Evolutionary conservation across 1,139 yeast species (phyloP).

Genomic region (Magnusiomyces clavatus): DNA sequence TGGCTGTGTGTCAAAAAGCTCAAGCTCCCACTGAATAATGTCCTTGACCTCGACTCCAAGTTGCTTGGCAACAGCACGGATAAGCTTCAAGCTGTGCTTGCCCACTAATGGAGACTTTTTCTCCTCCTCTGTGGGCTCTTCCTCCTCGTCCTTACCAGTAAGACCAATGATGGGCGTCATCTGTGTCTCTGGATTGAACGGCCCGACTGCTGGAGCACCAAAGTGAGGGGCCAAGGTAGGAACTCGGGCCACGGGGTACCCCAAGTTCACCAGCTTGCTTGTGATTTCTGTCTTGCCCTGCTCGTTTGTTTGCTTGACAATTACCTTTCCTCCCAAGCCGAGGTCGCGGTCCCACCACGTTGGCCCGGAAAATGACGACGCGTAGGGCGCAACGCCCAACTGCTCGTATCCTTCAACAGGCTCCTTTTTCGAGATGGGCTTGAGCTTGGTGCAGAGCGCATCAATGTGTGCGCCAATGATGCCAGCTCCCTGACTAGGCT

Average conservation of each 20-base stretch:
- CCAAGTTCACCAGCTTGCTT: constrained; percentile 68
- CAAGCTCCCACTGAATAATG: constrained; percentile 79
- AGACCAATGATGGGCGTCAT: constrained; percentile 80
- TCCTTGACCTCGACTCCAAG: constrained; percentile 46
- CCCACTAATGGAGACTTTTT: constrained; percentile 52
- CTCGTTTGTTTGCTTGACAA: constrained; percentile 47
- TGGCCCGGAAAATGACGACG: constrained; percentile 69
- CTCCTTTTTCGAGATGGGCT: constrained; percentile 71
- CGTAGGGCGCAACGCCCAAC: constrained; percentile 89
- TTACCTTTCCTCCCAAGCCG: constrained; percentile 85
- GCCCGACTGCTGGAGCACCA: constrained; percentile 67
- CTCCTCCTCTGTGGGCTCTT: constrained; percentile 49
- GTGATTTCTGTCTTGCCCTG: constrained; percentile 32
- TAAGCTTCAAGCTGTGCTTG: constrained; percentile 65
- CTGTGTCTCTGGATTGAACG: constrained; percentile 83
- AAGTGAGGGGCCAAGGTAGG: constrained; percentile 96
- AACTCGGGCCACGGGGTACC: constrained; percentile 78
- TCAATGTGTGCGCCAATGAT: constrained; percentile 91
- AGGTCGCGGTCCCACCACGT: constrained; percentile 91
- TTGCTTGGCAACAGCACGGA: constrained; percentile 64
- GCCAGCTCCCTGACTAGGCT: constrained; percentile 72
- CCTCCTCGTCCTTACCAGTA: constrained; percentile 24
- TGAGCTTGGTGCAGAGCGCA: constrained; percentile 65
- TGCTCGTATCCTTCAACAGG: constrained; percentile 71
- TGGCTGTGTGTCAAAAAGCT: constrained; percentile 77